Base-by-base conservation (phyloP, 2,329 filamentous ascomycete genomes). In the Cladophialophora immunda region DNA sequence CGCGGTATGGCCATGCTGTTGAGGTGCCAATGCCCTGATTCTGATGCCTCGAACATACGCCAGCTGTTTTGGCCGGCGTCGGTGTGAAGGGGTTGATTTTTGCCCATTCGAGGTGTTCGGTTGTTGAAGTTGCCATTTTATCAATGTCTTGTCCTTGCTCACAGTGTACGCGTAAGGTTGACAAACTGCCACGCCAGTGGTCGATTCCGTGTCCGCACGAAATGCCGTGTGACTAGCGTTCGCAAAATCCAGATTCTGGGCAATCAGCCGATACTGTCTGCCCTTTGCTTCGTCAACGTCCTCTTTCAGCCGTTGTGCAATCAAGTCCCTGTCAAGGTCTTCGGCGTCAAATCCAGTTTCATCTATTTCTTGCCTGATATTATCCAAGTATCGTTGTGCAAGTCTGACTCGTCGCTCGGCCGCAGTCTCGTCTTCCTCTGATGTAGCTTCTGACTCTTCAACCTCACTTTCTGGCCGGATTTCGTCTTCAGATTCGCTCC, bases 251-350 rank as follows among this genome's bases (percentile, higher is more conserved):
- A 97, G 84, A 71, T 92, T 86, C 25, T 86, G 82, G 38, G 92
- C 91, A 72, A 99, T 87, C 77, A 88, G 87, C 59, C 93, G 87
- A 81, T 97, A 98, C 58, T 97, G 86, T 73, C 91, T 90, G 65
- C 95, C 95, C 81, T 97, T 97, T 64, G 88, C 88, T 81, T 97
- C 95, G 60, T 95, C 89, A 52, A 95, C 92, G 77, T 98, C 95
- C 80, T 97, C 93, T 79, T 94, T 89, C 73, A 99, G 82, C 73
- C 94, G 85, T 78, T 97, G 92, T 50, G 94, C 93, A 74, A 99
- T 94, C 73, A 97, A 82, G 76, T 99, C 95, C 66, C 91, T 86
- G 80, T 98, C 95, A 66, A 99, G 92, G 61, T 98, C 92, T 73
- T 90, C 93, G 7, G 95, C 95, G 80, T 99, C 93, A 76, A 98